phyloP scores from a whole-genome alignment of 208 protist species.

The Zelonia costaricensis region DNA sequence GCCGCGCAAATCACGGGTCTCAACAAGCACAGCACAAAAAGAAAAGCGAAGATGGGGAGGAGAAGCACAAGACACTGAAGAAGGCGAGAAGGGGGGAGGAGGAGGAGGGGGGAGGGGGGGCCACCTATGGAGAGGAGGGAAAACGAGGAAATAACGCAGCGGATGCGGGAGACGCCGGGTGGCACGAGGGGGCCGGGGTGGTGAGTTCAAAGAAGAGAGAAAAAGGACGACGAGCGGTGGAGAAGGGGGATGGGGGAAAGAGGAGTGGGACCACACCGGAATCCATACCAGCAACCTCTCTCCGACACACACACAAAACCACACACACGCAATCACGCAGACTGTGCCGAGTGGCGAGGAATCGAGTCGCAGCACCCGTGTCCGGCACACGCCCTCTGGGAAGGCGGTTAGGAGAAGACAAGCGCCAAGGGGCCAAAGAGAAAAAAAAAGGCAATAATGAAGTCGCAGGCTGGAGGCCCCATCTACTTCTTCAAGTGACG shows the following conservation, averaged over 20 bases:
- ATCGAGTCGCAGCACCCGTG: too few species aligned
- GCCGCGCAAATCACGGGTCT: too few species aligned
- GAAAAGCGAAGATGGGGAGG: background rate
- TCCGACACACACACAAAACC: background rate
- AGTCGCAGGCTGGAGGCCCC: too few species aligned
- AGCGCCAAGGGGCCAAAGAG: background rate
- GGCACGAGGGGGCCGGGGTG: background rate
- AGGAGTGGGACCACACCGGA: background rate
- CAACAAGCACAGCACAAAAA: background rate
- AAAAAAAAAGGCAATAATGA: conserved; percentile 1
- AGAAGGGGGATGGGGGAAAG: background rate
- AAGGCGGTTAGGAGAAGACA: background rate
- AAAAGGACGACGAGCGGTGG: too few species aligned
- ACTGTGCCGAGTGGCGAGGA: too few species aligned
- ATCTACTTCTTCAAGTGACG: too few species aligned
- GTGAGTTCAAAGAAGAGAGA: background rate
- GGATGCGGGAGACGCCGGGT: background rate
- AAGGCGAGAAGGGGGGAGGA: background rate
- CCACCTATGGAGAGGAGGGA: background rate
- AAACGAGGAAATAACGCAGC: background rate
- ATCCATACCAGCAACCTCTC: too few species aligned
- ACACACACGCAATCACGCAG: background rate
- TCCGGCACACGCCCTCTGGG: too few species aligned
- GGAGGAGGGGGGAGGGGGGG: background rate
- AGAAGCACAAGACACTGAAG: background rate